phyloP scores from a whole-genome alignment of 2,329 filamentous ascomycete genomes.

The Aureobasidium sp. region DNA sequence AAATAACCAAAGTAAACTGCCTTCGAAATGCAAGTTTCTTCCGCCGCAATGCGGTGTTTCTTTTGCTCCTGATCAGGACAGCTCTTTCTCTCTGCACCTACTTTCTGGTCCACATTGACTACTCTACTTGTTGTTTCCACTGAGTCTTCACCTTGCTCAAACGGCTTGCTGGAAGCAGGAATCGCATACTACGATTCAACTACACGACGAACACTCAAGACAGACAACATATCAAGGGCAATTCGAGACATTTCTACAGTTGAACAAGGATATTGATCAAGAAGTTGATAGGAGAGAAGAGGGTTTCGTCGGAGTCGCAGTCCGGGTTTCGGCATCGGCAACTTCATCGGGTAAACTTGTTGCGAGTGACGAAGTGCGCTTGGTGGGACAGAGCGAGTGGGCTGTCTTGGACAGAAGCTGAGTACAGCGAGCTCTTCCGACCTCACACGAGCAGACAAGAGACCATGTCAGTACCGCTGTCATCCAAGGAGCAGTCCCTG shows the following conservation, averaged over 20 bases:
- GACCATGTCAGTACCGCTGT: conserved; percentile 48
- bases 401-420: background rate
- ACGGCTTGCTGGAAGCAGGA: too few relatives aligned
- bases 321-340: background rate
- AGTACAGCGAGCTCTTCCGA: background rate
- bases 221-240: background rate
- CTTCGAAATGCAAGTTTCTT: background rate
- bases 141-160: background rate
- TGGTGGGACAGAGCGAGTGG: background rate
- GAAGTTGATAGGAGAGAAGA: too few relatives aligned
- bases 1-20: background rate
- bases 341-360: background rate
- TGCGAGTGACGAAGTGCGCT: conserved; percentile 2
- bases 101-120: background rate
- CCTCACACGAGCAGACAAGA: conserved; percentile 4
- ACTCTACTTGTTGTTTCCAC: background rate
- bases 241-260: background rate
- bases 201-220: background rate
- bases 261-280: background rate
- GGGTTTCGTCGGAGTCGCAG: background rate
- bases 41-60: background rate
- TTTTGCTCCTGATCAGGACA: background rate
- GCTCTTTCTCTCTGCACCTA: background rate
- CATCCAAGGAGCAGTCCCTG: conserved; percentile 84
- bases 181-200: background rate